A percentile compares a stretch with the other conserved stretches of the same genome.
These are phyloP conservation scores for Paraurostyla sp. DNA, from an alignment of 73 alveolate species.

Conservation along the genomic window DNA sequence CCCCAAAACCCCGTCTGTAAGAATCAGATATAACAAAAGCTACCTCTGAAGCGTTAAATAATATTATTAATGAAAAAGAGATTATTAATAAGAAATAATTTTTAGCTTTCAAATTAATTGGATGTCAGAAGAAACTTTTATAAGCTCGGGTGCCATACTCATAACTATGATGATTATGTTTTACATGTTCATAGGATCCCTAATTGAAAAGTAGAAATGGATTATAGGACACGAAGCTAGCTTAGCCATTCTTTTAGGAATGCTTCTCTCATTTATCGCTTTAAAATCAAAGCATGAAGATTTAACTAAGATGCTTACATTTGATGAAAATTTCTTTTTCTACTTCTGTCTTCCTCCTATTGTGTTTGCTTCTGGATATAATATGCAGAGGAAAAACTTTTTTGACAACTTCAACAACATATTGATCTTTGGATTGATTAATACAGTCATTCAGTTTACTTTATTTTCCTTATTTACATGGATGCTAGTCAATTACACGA, in stretches of 20 bases:
- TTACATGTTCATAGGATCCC: slow-evolving; percentile 44
- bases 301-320: slow-evolving; percentile 11
- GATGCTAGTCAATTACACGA: background rate
- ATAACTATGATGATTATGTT: slow-evolving; percentile 13
- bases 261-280: background rate
- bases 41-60: too few species aligned
- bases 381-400: slow-evolving; percentile 90
- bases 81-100: too few species aligned
- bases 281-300: background rate
- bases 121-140: slow-evolving; percentile 47
- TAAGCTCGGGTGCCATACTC: slow-evolving; percentile 49
- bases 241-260: slow-evolving; percentile 41
- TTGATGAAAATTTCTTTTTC: slow-evolving; percentile 81
- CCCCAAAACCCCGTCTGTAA: too few species aligned
- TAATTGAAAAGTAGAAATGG: slow-evolving; percentile 44
- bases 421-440: slow-evolving; percentile 92
- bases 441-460: slow-evolving; percentile 92
- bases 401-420: slow-evolving; percentile 93
- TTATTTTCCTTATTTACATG: slow-evolving; percentile 81
- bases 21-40: too few species aligned
- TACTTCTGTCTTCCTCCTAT: slow-evolving; percentile 91
- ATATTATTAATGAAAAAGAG: too few species aligned
- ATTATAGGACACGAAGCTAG: slow-evolving; percentile 56
- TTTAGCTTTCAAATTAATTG: too few species aligned
- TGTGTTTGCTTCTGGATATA: slow-evolving; percentile 93